phyloP scores from a whole-genome alignment of 2,329 filamentous ascomycete species.

The Aureobasidium pullulans region DNA sequence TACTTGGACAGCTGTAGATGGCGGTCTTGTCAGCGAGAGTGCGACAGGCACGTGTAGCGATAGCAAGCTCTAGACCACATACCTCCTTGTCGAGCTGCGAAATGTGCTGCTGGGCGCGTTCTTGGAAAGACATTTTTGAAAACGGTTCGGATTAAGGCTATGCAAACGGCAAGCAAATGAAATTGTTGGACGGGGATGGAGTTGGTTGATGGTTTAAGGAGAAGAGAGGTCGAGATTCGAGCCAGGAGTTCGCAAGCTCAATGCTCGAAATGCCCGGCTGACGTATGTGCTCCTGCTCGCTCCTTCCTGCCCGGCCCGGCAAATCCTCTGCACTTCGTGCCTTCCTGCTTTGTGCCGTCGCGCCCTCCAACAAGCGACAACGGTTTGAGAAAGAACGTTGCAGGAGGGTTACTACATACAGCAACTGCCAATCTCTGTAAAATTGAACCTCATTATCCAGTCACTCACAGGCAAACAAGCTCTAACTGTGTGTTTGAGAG shows the following conservation, averaged over 20 bases:
- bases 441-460: slow-evolving; percentile 1
- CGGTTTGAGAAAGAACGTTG: slow-evolving; percentile 3
- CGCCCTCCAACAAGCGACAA: slow-evolving; percentile 1
- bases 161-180: slow-evolving; percentile 13
- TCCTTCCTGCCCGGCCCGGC: background rate
- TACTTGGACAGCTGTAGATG: slow-evolving; percentile 70
- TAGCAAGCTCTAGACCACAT: slow-evolving; percentile 28
- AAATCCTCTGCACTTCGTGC: background rate
- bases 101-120: slow-evolving; percentile 69
- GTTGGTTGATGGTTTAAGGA: background rate
- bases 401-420: background rate
- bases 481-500: background rate
- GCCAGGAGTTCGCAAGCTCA: background rate
- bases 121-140: slow-evolving; percentile 61
- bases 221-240: background rate
- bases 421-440: slow-evolving; percentile 9
- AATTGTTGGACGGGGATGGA: background rate
- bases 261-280: background rate
- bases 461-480: background rate
- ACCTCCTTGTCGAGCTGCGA: slow-evolving; percentile 79
- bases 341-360: background rate
- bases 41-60: slow-evolving; percentile 1
- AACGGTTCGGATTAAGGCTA: background rate
- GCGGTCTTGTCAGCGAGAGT: slow-evolving; percentile 15
- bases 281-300: background rate